phyloP scores from a whole-genome alignment of 352 stramenopile species.

The Globisporangium heterothallicum region DNA sequence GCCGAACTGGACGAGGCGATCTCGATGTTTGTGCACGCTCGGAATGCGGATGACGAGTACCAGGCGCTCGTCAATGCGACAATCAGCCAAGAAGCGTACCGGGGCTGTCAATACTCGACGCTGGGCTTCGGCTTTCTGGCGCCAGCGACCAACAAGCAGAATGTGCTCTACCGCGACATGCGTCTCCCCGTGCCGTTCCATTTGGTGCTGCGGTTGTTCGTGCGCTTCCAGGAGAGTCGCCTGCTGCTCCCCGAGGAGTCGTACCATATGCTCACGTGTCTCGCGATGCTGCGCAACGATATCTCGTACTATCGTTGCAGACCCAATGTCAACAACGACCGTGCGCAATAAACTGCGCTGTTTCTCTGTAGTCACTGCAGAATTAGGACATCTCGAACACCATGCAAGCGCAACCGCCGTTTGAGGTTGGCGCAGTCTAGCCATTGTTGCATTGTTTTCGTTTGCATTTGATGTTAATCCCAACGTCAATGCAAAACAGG shows the following conservation, averaged over 20 bases:
- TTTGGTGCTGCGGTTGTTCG: conserved; percentile 37
- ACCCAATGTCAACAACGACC: neutral
- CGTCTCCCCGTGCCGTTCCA: conserved; percentile 51
- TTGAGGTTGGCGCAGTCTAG: no score
- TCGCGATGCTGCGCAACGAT: conserved; percentile 40
- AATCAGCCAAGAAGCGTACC: conserved; percentile 27
- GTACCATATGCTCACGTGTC: conserved; percentile 37
- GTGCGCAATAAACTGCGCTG: no score
- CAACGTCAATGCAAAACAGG: no score
- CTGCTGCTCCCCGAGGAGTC: conserved; percentile 47
- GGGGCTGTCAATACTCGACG: conserved; percentile 47
- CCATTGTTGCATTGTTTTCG: no score
- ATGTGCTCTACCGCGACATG: conserved; percentile 52
- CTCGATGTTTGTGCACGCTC: conserved; percentile 22
- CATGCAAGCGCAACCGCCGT: no score
- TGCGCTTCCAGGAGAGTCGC: conserved; percentile 56
- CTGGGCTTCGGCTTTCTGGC: conserved; percentile 53
- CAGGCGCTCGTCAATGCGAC: conserved; percentile 32
- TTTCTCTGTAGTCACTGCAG: no score
- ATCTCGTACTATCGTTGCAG: conserved; percentile 50
- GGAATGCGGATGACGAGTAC: conserved; percentile 28
- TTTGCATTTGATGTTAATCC: no score
- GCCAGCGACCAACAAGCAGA: conserved; percentile 43
- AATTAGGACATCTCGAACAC: no score
- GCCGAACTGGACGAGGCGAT: conserved; percentile 23